Evolutionary conservation across 225 moss, liverwort and hornwort species (phyloP).

Genomic region (Ulota crispa): DNA sequence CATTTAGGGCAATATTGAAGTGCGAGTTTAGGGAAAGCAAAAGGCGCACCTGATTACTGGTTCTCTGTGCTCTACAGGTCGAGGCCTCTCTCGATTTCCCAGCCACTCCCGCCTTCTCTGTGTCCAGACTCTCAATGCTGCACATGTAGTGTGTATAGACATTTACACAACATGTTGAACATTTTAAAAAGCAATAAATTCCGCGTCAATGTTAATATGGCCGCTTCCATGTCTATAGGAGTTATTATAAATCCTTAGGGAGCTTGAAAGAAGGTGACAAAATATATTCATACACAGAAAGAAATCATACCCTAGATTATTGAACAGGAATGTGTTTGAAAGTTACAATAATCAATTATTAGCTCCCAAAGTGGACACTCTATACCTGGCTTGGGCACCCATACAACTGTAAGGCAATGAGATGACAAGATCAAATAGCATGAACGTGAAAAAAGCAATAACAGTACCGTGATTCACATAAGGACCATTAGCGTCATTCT

Average conservation of each 20-base stretch:
- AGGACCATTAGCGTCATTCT: conserved; percentile 36
- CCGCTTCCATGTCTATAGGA: neutral
- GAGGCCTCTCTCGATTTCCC: conserved; percentile 38
- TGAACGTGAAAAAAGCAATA: neutral
- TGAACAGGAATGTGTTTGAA: neutral
- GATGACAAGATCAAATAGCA: neutral
- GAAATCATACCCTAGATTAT: neutral
- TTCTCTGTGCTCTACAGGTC: conserved; percentile 41
- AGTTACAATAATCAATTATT: neutral
- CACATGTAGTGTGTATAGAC: neutral
- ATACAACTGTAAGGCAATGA: neutral
- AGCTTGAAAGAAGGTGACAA: neutral
- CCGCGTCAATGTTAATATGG: neutral
- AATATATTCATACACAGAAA: neutral
- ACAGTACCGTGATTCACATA: conserved; percentile 51
- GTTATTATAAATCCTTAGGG: neutral
- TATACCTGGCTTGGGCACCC: neutral
- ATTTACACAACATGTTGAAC: conserved; percentile 11
- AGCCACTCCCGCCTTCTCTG: conserved; percentile 62
- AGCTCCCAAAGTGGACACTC: neutral
- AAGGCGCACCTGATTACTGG: conserved; percentile 49
- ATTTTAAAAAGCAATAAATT: no score
- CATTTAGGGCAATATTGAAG: neutral
- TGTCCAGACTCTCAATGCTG: conserved; percentile 60
- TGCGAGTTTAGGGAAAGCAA: neutral